phyloP scores from a whole-genome alignment of 225 moss, liverwort and hornwort genomes.

The Physcomitrium patens region DNA sequence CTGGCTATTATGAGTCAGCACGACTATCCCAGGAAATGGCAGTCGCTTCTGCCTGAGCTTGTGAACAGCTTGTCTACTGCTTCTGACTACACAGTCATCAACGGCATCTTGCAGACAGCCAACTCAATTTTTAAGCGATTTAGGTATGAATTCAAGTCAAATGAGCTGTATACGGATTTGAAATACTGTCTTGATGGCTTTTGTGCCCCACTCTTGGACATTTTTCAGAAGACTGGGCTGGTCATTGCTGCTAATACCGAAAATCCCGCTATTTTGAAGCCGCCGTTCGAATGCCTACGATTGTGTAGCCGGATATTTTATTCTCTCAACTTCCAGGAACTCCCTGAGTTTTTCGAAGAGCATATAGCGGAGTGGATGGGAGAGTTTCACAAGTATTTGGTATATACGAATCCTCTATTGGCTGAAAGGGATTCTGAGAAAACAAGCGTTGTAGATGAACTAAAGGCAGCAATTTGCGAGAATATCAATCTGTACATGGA shows the following conservation, averaged over 20 bases:
- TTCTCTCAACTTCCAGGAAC: constrained; percentile 97
- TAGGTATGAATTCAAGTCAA: constrained; percentile 89
- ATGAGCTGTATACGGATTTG: constrained; percentile 87
- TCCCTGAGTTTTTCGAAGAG: constrained; percentile 97
- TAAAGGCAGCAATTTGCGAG: constrained; percentile 94
- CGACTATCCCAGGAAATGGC: constrained; percentile 93
- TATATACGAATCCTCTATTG: constrained; percentile 65
- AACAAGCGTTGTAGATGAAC: constrained; percentile 78
- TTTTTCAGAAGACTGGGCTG: constrained; percentile 80
- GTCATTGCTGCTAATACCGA: constrained; percentile 60
- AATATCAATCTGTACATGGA: constrained; percentile 98
- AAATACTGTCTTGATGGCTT: constrained; percentile 97
- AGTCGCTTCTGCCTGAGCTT: constrained; percentile 77
- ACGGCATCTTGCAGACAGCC: constrained; percentile 90
- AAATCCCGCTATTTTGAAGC: constrained; percentile 60
- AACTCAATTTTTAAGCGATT: constrained; percentile 99
- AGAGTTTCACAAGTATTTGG: constrained; percentile 89
- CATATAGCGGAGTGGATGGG: constrained; percentile 99
- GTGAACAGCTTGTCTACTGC: constrained; percentile 67
- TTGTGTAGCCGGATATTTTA: constrained; percentile 92
- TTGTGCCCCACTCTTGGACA: constrained; percentile 80
- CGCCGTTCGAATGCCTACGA: constrained; percentile 78
- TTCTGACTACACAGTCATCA: constrained; percentile 71
- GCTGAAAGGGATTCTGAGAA: constrained; percentile 65
- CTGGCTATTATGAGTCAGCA: constrained; percentile 94